Evolutionary conservation across 768 basidiomycete genomes (phyloP), one percentile per base, ranked within the genome.

Genomic region (Hygrocybe punicea): DNA sequence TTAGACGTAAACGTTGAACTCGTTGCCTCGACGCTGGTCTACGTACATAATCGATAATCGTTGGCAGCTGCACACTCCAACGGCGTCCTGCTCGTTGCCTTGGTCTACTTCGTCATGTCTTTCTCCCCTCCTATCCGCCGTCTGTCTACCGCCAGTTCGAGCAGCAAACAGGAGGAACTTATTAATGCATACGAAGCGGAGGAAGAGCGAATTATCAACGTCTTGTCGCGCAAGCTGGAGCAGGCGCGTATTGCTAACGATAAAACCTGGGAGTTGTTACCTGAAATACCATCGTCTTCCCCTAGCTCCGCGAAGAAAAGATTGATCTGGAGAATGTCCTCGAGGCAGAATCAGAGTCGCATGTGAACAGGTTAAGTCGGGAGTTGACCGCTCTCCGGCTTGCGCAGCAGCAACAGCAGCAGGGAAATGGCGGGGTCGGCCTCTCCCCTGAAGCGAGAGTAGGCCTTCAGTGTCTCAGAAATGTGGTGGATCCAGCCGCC

Each of bases 121-220:
- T 60, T 72, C 51, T 78, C 87, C 25, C 84, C 84, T 11, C 84
- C 87, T 40, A 73, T 85, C 50, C 81, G 84, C 56, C 77, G 85
- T n/a, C 65, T 73, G 55, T 84, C 85, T 10, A 73, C 76, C 2
- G 75, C 80, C 34, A 83, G 78, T 65, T 73, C 83, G 37, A 79
- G 76, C 58, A 81, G 73, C 55, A 81, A 80, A 60, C 82, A 86
- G 63, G 90, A 92, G 67, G 86, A 83, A 52, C 77, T 93, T 66
- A 92, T 92, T 66, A 91, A 93, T 70, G 87, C 87, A 19, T 93
- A 91, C 69, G 91, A 93, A 64, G 91, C 91, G 10, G 91, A 93
- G 71, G 90, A 93, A 71, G 91, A 93, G 68, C 84, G 90, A 45
- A 91, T 93, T 54, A 87, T 91, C 61, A 92, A 91, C 58, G 77